Base-by-base conservation (phyloP, 2,329 filamentous ascomycete species). In the Calonectria hongkongensis region DNA sequence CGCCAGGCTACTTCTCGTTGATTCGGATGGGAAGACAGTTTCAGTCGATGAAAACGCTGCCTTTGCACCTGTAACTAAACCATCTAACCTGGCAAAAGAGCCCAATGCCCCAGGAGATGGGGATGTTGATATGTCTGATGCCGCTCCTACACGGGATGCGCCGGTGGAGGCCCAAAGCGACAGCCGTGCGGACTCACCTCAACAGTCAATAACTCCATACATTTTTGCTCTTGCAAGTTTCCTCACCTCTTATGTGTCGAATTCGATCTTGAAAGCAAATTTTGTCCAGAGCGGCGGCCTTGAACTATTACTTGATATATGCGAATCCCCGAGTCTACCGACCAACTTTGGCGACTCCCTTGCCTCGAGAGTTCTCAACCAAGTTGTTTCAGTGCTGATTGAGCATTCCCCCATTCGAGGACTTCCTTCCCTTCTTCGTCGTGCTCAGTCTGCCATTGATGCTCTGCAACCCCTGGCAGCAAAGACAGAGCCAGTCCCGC, bases 241-340 rank as follows among this genome's bases (percentile, higher is more conserved):
- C 82, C 85, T 99, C 56, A 83, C 84, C 12, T 80, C 93, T 1
- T 96, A 97, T 81, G 91, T 97, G 72, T 90, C 91, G 74, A 98
- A 97, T 79, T 88, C 90, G 70, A 88, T 88, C 41, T 89, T 97
- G 78, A 96, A 94, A 83, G 86, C 88, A 21, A 89, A 90, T 28
- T 96, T 98, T 80, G 92, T 97, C 74, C 91, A 94, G 68, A 89
- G 90, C 63, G 95, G 95, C 70, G 97, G 95, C 8, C 92, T 96
- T 28, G 95, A 98, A 82, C 88, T 94, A 64, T 88, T 98, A 25
- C 88, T 99, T 67, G 95, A 98, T 80, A 91, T 98, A 68, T 93
- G 93, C 48, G 94, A 94, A 67, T 91, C 96, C 36, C 94, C 95
- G 6, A 96, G 95, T 81, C 88, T 98, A 58, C 92, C 95, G 1